Evolutionary conservation across 345 rosid genomes (phyloP).

Genomic region (Dipteronia sinensis): DNA sequence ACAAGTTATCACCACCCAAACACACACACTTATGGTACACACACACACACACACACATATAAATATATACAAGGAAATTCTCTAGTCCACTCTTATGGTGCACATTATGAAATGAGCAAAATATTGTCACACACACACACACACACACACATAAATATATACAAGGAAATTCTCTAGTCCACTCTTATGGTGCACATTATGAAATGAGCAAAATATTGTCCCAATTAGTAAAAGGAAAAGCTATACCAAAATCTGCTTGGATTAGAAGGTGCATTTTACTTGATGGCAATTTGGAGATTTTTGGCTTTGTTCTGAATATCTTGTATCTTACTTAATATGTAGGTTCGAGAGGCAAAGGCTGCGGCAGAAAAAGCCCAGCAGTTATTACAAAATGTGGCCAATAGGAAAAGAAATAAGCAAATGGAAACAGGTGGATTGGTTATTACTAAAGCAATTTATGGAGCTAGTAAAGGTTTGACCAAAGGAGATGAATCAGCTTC

Average conservation of each 20-base stretch:
- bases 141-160: no score
- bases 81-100: neutral
- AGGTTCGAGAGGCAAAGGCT: conserved; percentile 77
- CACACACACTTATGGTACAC: no score
- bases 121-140: no score
- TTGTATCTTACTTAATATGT: conserved; percentile 15
- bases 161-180: no score
- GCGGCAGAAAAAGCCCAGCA: conserved; percentile 85
- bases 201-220: neutral
- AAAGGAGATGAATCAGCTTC: conserved; percentile 50
- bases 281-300: neutral
- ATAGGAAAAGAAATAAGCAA: conserved; percentile 76
- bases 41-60: no score
- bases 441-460: conserved; percentile 75
- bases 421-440: conserved; percentile 70
- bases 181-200: no score
- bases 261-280: neutral
- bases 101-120: no score
- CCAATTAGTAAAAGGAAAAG: neutral
- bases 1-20: no score
- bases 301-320: neutral
- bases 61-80: no score
- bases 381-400: conserved; percentile 74
- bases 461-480: conserved; percentile 60
- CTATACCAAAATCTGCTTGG: conserved; percentile 13